Evolutionary conservation across 257 asterid species (phyloP).

Genomic region (Parsonsia alboflavescens): DNA sequence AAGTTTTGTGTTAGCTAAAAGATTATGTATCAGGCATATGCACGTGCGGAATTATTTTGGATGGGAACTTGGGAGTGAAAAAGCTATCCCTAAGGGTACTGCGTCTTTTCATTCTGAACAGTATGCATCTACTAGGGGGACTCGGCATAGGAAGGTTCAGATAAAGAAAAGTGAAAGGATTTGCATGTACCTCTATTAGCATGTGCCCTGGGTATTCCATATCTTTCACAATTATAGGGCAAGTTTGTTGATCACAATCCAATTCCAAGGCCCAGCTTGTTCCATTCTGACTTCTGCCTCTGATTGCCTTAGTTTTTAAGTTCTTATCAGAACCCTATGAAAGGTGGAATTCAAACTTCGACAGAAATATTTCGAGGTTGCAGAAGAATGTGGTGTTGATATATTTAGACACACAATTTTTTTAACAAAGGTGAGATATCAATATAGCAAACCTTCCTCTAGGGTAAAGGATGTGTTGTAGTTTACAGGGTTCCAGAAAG

Average conservation of each 20-base stretch:
- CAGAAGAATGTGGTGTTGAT: neutral
- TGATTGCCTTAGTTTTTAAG: constrained; percentile 29
- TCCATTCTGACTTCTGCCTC: constrained; percentile 42
- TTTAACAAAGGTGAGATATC: neutral
- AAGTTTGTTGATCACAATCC: constrained; percentile 48
- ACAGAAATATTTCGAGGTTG: neutral
- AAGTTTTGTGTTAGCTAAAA: constrained; percentile 8
- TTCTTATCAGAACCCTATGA: constrained; percentile 38
- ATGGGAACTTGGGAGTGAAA: neutral
- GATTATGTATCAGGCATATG: neutral
- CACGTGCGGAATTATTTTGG: too few relatives aligned
- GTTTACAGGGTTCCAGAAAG: neutral
- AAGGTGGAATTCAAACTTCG: neutral
- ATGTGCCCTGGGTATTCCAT: constrained; percentile 73
- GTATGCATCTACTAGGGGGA: neutral
- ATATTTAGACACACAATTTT: too few relatives aligned
- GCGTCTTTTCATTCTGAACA: too few relatives aligned
- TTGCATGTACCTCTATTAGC: constrained; percentile 70
- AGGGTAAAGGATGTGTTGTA: too few relatives aligned
- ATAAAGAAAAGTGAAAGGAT: neutral
- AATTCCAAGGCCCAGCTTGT: constrained; percentile 86
- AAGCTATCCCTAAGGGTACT: too few relatives aligned
- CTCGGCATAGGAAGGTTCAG: neutral
- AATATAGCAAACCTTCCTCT: too few relatives aligned
- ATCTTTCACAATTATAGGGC: constrained; percentile 85